Evolutionary conservation across 345 rosid species (phyloP), one percentile per base, ranked within the genome.

Genomic region (Odontarrhena argentea): DNA sequence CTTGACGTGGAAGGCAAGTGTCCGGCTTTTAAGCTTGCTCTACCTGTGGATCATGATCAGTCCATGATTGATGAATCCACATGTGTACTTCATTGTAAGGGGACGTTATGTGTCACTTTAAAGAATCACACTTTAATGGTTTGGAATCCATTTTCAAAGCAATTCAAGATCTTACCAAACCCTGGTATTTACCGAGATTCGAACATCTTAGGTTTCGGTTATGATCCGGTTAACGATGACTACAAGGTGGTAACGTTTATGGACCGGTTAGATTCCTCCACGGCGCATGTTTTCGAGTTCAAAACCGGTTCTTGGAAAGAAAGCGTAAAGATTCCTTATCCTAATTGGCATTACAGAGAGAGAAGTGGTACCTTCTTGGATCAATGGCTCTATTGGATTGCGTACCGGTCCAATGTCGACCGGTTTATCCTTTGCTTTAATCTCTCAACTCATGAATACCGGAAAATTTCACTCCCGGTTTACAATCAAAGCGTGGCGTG

Each of bases 291-390:
- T 34, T 74, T 60, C 24, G 67, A 45, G 4, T 74, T 66, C 43
- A 60, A 3, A 53, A 44, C 68, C 38, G 57, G 50, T 67, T 60
- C 51, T 28, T 74, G 77, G 77, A 46, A 22, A 38, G 63, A 60
- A 30, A 30, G 45, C 4, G 26, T 67, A 4, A 37, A 3, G 38
- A 40, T 67, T 67, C 52, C 77, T 53, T 6, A 5, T 18, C 68
- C 77, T 6, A 40, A 67, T 67, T 74, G 73, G 73, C 32, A 74
- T 47, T 74, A 74, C 63, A 74, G 68, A 60, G 68, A 53, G 34
- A 67, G 59, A 45, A n/a, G 8, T 8, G 63, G 77, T 38, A 53
- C 63, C 1, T 60, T 60, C 34, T 60, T 74, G 58, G 40, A 67
- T 3, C 63, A 66, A 9, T 22, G 3, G 32, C 12, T 74, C 11